Evolutionary conservation across 2,329 filamentous ascomycete species (phyloP).

Genomic region (Aspergillus quadricinctus): DNA sequence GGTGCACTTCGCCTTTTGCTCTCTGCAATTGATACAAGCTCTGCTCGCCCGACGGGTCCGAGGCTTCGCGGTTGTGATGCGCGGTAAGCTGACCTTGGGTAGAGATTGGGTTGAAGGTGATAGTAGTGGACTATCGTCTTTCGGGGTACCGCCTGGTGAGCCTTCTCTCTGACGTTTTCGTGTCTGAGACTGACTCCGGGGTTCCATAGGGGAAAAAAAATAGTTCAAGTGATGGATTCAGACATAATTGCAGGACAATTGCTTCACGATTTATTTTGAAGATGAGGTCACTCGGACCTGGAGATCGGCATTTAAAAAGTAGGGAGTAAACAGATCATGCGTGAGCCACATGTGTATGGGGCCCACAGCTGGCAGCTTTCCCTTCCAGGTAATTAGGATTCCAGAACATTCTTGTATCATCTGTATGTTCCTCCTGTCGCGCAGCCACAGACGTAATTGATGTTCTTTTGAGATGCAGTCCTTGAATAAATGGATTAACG

Average conservation of each 20-base stretch:
- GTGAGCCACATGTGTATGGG: neutral
- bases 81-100: neutral
- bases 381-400: neutral
- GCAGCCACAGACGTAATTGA: neutral
- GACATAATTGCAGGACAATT: neutral
- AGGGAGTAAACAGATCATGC: neutral
- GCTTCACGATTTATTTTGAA: neutral
- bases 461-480: too few relatives aligned
- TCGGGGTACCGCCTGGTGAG: neutral
- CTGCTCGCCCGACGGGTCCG: neutral
- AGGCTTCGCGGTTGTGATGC: neutral
- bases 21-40: neutral
- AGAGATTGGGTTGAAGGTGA: neutral
- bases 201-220: neutral
- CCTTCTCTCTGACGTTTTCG: neutral
- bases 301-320: neutral
- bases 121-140: neutral
- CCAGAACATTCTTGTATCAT: neutral
- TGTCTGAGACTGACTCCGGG: neutral
- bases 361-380: neutral
- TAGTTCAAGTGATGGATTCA: neutral
- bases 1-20: neutral
- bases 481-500: too few relatives aligned
- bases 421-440: neutral
- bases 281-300: neutral